Conservation (phyloP, 1,139 yeast genomes). For the Candida tropicalis region DNA sequence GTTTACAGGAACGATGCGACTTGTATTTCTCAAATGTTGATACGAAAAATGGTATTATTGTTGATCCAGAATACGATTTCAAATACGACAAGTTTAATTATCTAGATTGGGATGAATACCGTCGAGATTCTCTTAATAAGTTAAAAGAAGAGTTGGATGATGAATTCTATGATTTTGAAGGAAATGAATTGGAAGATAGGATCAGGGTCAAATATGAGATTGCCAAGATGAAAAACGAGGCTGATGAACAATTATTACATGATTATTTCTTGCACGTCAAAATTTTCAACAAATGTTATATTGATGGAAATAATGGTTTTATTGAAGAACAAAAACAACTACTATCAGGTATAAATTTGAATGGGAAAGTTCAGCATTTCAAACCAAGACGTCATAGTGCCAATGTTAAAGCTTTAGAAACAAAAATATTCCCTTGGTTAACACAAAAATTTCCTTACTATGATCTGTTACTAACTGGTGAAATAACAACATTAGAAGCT, state of each 20-base stretch:
- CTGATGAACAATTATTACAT: conserved; percentile 36
- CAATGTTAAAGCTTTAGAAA: conserved; percentile 13
- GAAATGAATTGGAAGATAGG: conserved; percentile 9
- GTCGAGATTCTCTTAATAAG: conserved; percentile 12
- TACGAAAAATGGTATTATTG: conserved; percentile 6
- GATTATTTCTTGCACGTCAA: conserved; percentile 44
- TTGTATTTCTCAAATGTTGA: conserved; percentile 15
- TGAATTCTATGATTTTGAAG: conserved; percentile 9
- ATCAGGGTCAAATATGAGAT: conserved; percentile 9
- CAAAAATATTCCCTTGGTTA: conserved; percentile 29
- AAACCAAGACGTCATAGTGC: neutral
- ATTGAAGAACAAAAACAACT: conserved; percentile 2
- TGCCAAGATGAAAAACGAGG: conserved; percentile 14
- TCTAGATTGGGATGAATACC: conserved; percentile 18
- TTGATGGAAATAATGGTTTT: conserved; percentile 19
- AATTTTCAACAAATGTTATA: conserved; percentile 45
- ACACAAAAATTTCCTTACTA: conserved; percentile 26
- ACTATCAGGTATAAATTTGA: neutral
- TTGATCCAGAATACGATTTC: conserved; percentile 20
- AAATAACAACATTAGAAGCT: conserved; percentile 7
- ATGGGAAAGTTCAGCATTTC: neutral
- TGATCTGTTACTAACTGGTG: conserved; percentile 13
- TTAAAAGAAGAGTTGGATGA: conserved; percentile 8
- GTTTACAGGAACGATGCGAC: conserved; percentile 16
- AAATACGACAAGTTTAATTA: conserved; percentile 18